Base-by-base conservation (phyloP, 768 basidiomycete genomes). In the Tylopilus vinaceipallidus region DNA sequence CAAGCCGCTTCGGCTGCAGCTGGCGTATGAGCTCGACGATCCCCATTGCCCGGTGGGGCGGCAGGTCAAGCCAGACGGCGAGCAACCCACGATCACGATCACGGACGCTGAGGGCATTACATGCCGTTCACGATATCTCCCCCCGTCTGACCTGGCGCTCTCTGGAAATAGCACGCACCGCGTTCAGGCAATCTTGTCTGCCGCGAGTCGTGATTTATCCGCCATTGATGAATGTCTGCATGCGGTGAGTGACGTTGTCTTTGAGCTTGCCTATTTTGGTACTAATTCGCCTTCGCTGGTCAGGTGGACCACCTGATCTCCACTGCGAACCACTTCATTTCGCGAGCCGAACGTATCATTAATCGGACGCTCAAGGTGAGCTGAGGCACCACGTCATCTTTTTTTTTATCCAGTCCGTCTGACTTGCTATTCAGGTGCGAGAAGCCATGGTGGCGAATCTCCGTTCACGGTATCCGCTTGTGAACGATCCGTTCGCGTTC, bases 271-370 rank as follows among this genome's bases (percentile, higher is more conserved):
- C 48, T 40, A 38, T 48, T 50, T 17, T 14, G 53, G 42, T 45
- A 6, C 50, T 49, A 17, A 57, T 33, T 32, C 35, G 19, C 22
- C 56, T 47, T 41, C 27, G 8, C 19, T 35, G 22, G 36, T 34
- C 20, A 85, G 82, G 79, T 80, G 14, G 79, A 83, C 41, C 73
- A 82, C 52, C 76, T 80, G 59, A 73, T 84, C 47, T 66, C 75
- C 24, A 67, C 76, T 23, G 76, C 81, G 17, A 73, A 75, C 52
- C 79, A 79, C 45, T 80, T 77, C n/a, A 74, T 84, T 24, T 70
- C 74, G 27, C 75, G 83, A 45, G 75, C 78, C 4, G 83, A 84
- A 50, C 72, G 79, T 24, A 74, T 84, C 11, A 73, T 82, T 20
- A 76, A 73, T 48, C 71, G 78, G 48, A 80, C 78, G 14, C 61